Base-by-base conservation (phyloP, 2,329 filamentous ascomycete genomes). In the Curvularia sp. region DNA sequence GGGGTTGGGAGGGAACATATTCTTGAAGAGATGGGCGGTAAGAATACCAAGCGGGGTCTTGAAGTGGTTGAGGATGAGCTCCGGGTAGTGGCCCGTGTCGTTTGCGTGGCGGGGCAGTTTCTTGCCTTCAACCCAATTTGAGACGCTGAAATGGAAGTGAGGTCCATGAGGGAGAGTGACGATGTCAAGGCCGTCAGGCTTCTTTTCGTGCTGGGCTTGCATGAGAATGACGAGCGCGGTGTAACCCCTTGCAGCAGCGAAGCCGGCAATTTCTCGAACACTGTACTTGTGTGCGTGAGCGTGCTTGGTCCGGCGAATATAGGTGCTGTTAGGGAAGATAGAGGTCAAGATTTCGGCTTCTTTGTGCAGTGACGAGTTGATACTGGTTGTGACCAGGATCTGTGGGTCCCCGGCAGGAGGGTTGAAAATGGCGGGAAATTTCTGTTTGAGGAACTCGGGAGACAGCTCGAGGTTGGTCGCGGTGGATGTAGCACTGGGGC, bases 11-110 rank as follows among this genome's bases (percentile, higher is more conserved):
- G 94, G 95, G 78, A 92, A 95, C 28, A 96, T 78, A 0, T 85
- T 87, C 63, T 89, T 86, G 81, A 99, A 95, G 1, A 97, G 82
- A 70, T 92, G 73, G 8, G 93, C 94, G 0, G 93, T 92, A 39
- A 98, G 82, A 9, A 97, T 83, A 79, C 95, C 95, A 1, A 99
- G 84, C 0, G 94, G 92, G 0, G 95, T 99, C 70, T 91, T 90
- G 83, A 99, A 99, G 75, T 95, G 94, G 79, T 98, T 98, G 51
- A 97, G 84, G 35, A 96, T 85, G 28, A 97, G 83, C 78, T 97
- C 94, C 0, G 93, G 93, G 72, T 92, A 92, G 79, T 97, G 93
- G 49, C 91, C 90, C 1, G 94, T 97, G 50, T 72, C 87, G 66
- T 93, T 94, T 79, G 88, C 95, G 75, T 99, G 94, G 1, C 94